Evolutionary conservation across 2,329 filamentous ascomycete genomes (phyloP), one percentile per base, ranked within the genome.

Genomic region (Lachnellula arida): DNA sequence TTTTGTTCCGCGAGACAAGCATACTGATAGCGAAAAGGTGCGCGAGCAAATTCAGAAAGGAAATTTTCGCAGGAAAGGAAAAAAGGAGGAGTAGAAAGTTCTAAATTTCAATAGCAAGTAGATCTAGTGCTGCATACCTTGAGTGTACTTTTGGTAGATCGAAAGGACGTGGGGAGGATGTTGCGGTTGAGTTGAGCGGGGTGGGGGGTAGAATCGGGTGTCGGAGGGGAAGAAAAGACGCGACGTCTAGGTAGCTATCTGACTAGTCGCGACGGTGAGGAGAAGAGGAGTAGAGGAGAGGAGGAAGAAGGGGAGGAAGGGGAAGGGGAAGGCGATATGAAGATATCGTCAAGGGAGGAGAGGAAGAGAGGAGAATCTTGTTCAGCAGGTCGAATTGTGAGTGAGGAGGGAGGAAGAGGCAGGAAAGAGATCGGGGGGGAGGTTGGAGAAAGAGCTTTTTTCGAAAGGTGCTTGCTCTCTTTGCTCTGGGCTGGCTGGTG

Each of bases 241-340:
- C 43, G 53, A 39, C 28, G 42, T 34, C 40, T n/a, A n/a, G n/a
- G n/a, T 42, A 40, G 47, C 47, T 52, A 49, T 57, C 46, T 32
- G 28, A 11, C 28, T 11, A 32, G 28, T 54, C 55, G 54, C 51
- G 56, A 58, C 56, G 53, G 60, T 55, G 56, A 58, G 54, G 57
- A 60, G 56, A 59, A 54, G 55, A 55, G 60, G 57, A 35, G 58
- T 49, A 60, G 59, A 53, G 54, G 54, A 50, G 46, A 46, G 35
- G 49, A 8, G 7, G 54, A 55, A 49, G 46, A 54, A 35, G 44
- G 4, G 4, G 22, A 22, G 4, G 22, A 4, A 4, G 22, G 4
- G 22, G 22, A 22, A 22, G 48, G 42, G 43, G 49, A 49, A 54
- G 47, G 48, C 47, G 44, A 56, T 52, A 65, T 55, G 55, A 11